Base-by-base conservation (phyloP, 176 grass and related monocot species). In the Rhynchospora tenuis region DNA sequence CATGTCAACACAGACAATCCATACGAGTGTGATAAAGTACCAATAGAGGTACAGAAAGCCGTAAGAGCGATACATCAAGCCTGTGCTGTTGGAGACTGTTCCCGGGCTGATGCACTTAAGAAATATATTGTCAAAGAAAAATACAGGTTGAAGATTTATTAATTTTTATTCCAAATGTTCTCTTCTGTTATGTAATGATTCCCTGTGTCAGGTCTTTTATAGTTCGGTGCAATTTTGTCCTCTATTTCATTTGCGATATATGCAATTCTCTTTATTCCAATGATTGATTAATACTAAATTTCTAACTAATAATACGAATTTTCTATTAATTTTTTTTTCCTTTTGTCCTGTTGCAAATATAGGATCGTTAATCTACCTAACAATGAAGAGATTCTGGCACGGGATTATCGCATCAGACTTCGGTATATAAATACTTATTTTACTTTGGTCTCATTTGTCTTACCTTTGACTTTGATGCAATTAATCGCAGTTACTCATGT, bases 381-480 rank as follows among this genome's bases (percentile, higher is more conserved):
- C 67, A 84, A 85, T 0, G 13, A 88, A 23, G 86, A 91, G 66
- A 87, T 84, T 51, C 88, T 97, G 14, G 88, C 82, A 29, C 83
- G 51, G 59, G 89, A 91, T 80, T 93, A 94, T 55, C 82, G 88
- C 75, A 90, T 97, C 20, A 88, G 91, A 86, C 85, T 97, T 79
- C 91, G 88, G 91, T 92, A 90, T 44, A 17, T 8, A 10, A 68
- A 59, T 72, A 62, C 16, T 61, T 62, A 63, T 24, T 55, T 54
- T 28, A 76, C 15, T 7, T 27, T 27, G 26, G 5, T 51, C 50
- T 24, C 6, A 47, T 73, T 44, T 38, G 10, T 70, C 10, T 51
- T 22, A 51, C 48, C 27, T 38, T 69, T 38, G 33, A 38, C 33
- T 38, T 38, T 38, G 33, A 38, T 38, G 33, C 33, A 38, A 38